Base-by-base conservation (phyloP, 345 rosid species). In the Abelmoschus esculentus region DNA sequence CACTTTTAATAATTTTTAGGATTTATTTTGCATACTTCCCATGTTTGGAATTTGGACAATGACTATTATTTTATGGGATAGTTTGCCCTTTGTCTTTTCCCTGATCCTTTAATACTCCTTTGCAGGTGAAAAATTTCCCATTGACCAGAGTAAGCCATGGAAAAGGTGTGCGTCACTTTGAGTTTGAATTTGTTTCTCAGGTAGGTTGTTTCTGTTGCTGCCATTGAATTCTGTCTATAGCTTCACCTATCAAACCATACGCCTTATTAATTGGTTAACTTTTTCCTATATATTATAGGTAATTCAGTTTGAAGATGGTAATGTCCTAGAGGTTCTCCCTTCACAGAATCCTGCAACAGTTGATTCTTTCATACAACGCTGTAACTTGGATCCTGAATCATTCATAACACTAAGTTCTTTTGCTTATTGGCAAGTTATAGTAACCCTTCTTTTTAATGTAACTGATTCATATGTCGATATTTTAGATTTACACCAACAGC, bases 121-220 rank as follows among this genome's bases (percentile, higher is more conserved):
- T 81, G 70, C 50, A 89, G 99, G 77, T 80, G 36, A 86, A 79
- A 73, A 95, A 87, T 72, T 77, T 80, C 65, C 79, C 75, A 29
- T 79, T 91, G 88, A 81, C 92, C 65, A 86, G 78, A 67, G 75
- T 55, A 66, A 88, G 79, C 63, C 71, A 82, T 66, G 88, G 86
- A 72, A 95, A 87, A 80, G 97, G 89, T 81, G 97, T 95, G 69
- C 91, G 83, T 47, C 97, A 89, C 80, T 88, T 95, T 44, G 99
- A 91, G 77, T 90, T 95, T 77, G 92, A 95, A 38, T 91, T 81
- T 81, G 79, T 75, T 80, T 84, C 93, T 60, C 44, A 81, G 7
- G 99, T 91, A 78, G 86, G 93, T 80, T 70, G 52, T 22, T 22
- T 22, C 44, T 15, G 18, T 71, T 66, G 9, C 18, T 73, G 69